These are phyloP conservation scores for Lentinula lateritia DNA, from an alignment of 768 basidiomycete genomes.

Conservation along the genomic window DNA sequence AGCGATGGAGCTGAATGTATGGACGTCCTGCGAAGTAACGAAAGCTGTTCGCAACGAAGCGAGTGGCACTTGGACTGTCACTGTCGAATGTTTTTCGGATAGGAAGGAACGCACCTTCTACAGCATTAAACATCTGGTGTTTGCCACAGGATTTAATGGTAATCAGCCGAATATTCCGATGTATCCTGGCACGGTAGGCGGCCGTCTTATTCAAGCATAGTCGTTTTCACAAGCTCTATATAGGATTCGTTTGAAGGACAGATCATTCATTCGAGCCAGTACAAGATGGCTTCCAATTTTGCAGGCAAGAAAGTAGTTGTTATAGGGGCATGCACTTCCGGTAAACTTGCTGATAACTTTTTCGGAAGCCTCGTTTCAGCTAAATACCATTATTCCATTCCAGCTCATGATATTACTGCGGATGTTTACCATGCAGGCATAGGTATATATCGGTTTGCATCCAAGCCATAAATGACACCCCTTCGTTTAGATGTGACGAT, in stretches of 20 bases:
- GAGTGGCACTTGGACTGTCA: conserved; percentile 35
- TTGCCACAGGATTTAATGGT: conserved; percentile 37
- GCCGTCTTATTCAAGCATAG: too few relatives aligned
- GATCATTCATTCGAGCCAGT: conserved; percentile 52
- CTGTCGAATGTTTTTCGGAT: conserved; percentile 20
- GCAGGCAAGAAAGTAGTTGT: conserved; percentile 68
- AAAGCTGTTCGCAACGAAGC: conserved; percentile 27
- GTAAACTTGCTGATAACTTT: conserved; percentile 21
- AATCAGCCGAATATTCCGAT: neutral
- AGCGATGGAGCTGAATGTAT: conserved; percentile 41
- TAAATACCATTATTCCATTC: too few relatives aligned
- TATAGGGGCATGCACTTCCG: conserved; percentile 61
- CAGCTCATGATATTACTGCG: conserved; percentile 44
- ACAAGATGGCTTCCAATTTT: conserved; percentile 52
- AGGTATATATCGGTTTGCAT: conserved; percentile 22
- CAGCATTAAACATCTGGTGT: conserved; percentile 40
- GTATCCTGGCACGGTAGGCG: neutral
- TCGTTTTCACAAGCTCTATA: neutral
- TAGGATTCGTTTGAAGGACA: conserved; percentile 60
- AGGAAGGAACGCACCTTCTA: conserved; percentile 31
- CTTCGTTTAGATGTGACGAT: conserved; percentile 44
- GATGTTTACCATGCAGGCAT: conserved; percentile 41
- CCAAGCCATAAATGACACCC: neutral
- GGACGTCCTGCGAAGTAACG: conserved; percentile 36
- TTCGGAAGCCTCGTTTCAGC: neutral